Percentiles rank a stretch among this genome's conserved stretches.
Conservation (phyloP, 441 rosid species). For the Pelargonium fulgidum region DNA sequence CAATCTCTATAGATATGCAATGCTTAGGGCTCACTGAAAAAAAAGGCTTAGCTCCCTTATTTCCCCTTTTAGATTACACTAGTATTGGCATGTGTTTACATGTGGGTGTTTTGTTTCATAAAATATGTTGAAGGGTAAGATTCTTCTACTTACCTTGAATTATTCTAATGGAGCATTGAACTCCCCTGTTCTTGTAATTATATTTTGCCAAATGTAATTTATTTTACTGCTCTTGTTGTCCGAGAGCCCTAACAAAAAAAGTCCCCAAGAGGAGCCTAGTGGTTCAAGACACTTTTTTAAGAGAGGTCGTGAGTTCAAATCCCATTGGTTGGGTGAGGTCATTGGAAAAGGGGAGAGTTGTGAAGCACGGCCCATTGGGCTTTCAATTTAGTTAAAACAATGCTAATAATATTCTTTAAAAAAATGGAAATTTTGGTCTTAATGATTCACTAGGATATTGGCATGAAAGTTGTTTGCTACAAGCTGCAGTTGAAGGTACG, state of each 20-base stretch:
- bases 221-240: no score
- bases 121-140: neutral
- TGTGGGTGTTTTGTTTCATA: neutral
- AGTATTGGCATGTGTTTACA: neutral
- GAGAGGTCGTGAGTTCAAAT: no score
- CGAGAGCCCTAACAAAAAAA: no score
- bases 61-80: neutral
- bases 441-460: neutral
- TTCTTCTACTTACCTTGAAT: neutral
- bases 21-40: neutral
- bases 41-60: no score
- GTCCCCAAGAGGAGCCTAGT: no score
- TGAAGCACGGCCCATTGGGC: no score
- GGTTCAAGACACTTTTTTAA: no score
- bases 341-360: no score
- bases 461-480: constrained; percentile 4
- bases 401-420: no score
- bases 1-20: neutral
- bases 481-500: neutral
- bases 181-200: neutral
- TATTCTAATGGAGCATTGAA: neutral
- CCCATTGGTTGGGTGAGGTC: no score
- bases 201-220: neutral
- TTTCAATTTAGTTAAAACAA: no score
- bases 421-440: neutral